Evolutionary conservation across 1,284 basidiomycete species (phyloP), one percentile per base, ranked within the genome.

Genomic region (Tilletia walkeri): DNA sequence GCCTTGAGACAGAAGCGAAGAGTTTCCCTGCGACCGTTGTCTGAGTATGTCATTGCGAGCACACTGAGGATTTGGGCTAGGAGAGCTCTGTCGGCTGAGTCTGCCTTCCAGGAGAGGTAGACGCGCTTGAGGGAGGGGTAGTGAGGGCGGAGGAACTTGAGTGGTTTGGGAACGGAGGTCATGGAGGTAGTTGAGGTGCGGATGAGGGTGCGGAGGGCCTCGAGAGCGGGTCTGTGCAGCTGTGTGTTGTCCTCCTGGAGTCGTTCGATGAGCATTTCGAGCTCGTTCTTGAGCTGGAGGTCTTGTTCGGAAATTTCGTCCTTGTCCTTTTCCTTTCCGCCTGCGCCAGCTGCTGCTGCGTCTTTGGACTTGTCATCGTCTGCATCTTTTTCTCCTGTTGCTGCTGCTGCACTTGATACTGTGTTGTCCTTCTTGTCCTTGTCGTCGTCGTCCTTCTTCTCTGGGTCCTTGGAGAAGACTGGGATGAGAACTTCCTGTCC

Each of bases 1-100:
- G 80, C 81, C 59, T 75, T 59, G 39, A 83, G 74, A 41, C 82
- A 77, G 75, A 77, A 83, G 24, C 69, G 68, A 38, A 99, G 90
- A 1, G 96, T 99, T 70, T 96, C 96, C 68, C 95, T 93, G 89
- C 88, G 94, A 86, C 88, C 88, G 18, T 93, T 96, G 85, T 99
- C 95, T 5, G 95, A 97, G 84, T 99, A 99, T 20, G 96, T 99
- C 96, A 99, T 99, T n/a, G 95, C 96, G 66, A 99, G 90, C 3
- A 99, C 96, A 36, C 95, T 98, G 41, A 99, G 88, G 73, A 99
- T 97, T 77, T 98, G 95, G n/a, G 95, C 94, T 80, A 99, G 95
- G 45, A 97, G 89, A 75, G 92, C 90, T 91, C 95, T 83, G 77
- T 85, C 76, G 71, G 61, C 74, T 71, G 34, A 68, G 48, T 65